phyloP scores from a whole-genome alignment of 495 filamentous ascomycete species.

The Neurospora pannonica region DNA sequence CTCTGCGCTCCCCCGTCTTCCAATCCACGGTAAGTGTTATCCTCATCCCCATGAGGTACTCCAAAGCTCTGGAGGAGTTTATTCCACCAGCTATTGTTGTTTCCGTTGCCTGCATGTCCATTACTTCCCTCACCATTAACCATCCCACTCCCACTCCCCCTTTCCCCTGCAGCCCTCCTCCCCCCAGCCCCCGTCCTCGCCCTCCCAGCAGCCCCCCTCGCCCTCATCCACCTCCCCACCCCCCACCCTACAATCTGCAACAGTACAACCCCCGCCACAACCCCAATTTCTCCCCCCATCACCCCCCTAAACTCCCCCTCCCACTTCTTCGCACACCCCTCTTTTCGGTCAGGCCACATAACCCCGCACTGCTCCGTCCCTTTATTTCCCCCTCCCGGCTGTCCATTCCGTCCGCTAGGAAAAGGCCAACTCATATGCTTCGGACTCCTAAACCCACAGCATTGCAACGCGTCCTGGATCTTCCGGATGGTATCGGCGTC shows the following conservation, averaged over 20 bases:
- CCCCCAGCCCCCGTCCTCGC: neutral
- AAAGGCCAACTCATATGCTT: constrained; percentile 54
- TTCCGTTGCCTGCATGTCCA: neutral
- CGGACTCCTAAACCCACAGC: constrained; percentile 51
- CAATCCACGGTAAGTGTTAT: neutral
- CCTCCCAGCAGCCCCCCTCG: neutral
- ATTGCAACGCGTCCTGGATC: constrained; percentile 56
- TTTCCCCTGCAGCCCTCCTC: neutral
- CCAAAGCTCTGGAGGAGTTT: neutral
- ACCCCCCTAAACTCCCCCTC: constrained; percentile 1
- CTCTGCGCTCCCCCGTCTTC: neutral
- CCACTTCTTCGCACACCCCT: constrained; percentile 6
- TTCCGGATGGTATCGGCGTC: constrained; percentile 40
- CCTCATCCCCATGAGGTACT: neutral
- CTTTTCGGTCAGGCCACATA: neutral
- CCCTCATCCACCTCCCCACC: neutral
- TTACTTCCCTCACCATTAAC: neutral
- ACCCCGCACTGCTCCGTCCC: neutral
- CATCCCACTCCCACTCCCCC: neutral
- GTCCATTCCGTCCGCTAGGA: neutral
- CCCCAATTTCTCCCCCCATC: constrained; percentile 4
- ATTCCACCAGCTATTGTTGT: neutral
- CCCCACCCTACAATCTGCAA: constrained; percentile 8
- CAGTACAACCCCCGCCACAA: constrained; percentile 4
- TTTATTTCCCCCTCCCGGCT: neutral